phyloP scores from a whole-genome alignment of 306 rosid genomes.

The Amphicarpaea edgeworthii region DNA sequence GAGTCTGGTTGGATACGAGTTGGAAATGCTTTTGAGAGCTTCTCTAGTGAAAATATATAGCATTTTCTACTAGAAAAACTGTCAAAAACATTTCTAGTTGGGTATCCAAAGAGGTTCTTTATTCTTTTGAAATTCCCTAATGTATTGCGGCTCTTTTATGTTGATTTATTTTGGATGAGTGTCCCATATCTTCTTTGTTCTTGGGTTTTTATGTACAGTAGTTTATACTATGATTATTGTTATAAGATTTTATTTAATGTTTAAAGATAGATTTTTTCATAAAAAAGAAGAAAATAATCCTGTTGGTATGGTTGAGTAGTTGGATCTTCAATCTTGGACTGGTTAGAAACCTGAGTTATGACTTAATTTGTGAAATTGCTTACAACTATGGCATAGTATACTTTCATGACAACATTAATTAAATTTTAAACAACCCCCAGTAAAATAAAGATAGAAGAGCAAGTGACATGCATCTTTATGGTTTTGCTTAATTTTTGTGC shows the following conservation, averaged over 20 bases:
- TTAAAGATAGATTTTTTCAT: background rate
- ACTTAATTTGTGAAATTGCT: conserved; percentile 7
- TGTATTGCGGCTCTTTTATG: background rate
- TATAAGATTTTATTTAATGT: background rate
- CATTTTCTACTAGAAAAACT: no score
- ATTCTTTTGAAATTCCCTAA: background rate
- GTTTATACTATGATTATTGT: background rate
- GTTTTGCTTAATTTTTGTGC: background rate
- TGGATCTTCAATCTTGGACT: conserved; percentile 1
- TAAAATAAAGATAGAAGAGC: background rate
- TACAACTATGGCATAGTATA: background rate
- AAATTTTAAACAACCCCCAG: background rate
- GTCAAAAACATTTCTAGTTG: no score
- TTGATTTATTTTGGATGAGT: background rate
- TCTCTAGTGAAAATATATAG: no score
- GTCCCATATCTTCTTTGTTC: background rate
- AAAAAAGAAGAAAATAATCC: background rate
- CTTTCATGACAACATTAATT: background rate
- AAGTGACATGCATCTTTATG: background rate
- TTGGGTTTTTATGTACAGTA: background rate
- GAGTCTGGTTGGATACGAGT: no score
- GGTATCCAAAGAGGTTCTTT: no score
- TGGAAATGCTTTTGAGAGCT: no score
- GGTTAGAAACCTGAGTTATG: background rate
- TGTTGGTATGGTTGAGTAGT: conserved; percentile 4